Evolutionary conservation across 2,329 filamentous ascomycete species (phyloP), one percentile per base, ranked within the genome.

Genomic region (Venturia carpophila): DNA sequence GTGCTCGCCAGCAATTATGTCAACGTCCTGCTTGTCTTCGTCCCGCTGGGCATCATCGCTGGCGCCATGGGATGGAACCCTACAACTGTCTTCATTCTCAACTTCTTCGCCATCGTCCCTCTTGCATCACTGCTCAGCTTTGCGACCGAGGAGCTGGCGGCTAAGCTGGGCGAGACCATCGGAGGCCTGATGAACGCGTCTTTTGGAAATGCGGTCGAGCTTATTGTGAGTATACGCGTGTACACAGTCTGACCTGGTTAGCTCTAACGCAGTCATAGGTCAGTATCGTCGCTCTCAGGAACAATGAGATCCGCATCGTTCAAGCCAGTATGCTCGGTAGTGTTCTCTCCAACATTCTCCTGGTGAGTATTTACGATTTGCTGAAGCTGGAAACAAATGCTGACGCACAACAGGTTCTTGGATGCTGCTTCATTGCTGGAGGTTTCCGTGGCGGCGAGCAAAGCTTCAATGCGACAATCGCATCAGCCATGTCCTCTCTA

Each of bases 311-410:
- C 73, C 87, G 93, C 71, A 92, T 97, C 69, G 93, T 97, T n/a
- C 94, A 97, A 78, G 89, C 93, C 24, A 96, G 91, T 68, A 97
- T 97, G 92, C 86, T 97, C 42, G 93, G 94, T 60, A 95, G 90
- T 72, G 96, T 97, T 70, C 82, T 97, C 47, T 97, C 93, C 69
- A 97, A 97, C 76, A 87, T 97, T 69, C 83, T 97, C 9, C 85
- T 97, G 27, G 93, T 75, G 68, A 70, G 72, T 71, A 62, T 66
- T 27, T 49, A 92, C 60, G 83, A 73, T 88, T 89, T 70, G 90
- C 90, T 82, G 91, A 88, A 76, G 91, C 91, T 78, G 80, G 92
- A 69, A 83, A 78, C 91, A 67, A 80, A 82, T 68, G 85, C 87
- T 77, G 82, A 82, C 56, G 17, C 27, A 34, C 43, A 45, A 39